phyloP scores from a whole-genome alignment of 73 alveolate species.

The Paramecium pentaurelia region DNA sequence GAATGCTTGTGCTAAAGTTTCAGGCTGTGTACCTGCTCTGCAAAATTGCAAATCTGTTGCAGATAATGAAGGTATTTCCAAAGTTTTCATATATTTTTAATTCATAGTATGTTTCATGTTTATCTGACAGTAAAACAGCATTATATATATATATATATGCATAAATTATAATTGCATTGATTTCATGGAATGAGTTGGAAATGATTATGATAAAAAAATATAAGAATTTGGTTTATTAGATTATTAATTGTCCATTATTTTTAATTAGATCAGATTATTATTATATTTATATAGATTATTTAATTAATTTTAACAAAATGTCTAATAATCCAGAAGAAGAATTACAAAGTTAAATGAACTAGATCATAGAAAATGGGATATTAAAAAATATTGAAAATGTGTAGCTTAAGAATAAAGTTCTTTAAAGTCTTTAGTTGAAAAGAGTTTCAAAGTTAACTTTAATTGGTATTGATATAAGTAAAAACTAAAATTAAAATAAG shows the following conservation, averaged over 20 bases:
- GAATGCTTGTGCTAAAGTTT: background rate
- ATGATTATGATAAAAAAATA: background rate
- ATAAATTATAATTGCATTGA: background rate
- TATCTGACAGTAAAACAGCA: background rate
- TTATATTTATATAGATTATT: background rate
- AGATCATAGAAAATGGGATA: constrained; percentile 18
- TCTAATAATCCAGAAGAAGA: background rate
- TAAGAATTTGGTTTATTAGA: background rate
- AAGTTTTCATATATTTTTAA: background rate
- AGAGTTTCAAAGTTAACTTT: background rate
- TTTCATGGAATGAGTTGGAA: background rate
- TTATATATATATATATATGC: background rate
- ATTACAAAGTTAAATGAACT: background rate
- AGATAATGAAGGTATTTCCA: background rate
- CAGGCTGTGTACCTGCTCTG: background rate
- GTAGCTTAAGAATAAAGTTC: background rate
- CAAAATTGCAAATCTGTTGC: background rate
- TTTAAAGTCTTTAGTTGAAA: background rate
- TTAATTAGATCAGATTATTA: background rate
- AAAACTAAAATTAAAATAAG: background rate
- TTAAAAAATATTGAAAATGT: background rate
- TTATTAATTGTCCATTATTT: background rate
- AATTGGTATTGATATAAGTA: constrained; percentile 26
- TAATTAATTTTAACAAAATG: background rate
- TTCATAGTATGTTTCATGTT: background rate